Percentiles rank a stretch among this genome's conserved stretches.
Conservation (phyloP, 2,329 filamentous ascomycete species). For the Cercospora citrullina region DNA sequence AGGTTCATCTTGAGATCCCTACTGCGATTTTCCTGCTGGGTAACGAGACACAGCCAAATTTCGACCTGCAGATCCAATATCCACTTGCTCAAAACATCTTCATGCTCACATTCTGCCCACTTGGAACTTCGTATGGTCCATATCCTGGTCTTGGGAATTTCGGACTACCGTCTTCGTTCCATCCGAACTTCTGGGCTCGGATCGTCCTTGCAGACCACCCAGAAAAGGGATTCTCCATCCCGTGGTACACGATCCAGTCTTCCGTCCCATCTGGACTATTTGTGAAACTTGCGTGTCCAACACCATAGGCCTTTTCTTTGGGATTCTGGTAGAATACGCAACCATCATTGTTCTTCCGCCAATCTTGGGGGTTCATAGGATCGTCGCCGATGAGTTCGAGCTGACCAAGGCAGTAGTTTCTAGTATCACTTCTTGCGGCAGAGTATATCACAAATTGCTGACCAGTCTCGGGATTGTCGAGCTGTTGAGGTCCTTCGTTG, state of each 20-base stretch:
- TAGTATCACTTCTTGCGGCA: constrained; percentile 53
- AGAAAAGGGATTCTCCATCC: constrained; percentile 50
- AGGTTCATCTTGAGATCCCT: neutral
- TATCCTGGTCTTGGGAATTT: constrained; percentile 52
- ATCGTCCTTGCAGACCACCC: constrained; percentile 53
- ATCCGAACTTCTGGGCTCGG: constrained; percentile 51
- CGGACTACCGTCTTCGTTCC: constrained; percentile 51
- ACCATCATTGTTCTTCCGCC: constrained; percentile 50
- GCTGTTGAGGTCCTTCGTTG: constrained; percentile 55
- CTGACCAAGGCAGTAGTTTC: constrained; percentile 56
- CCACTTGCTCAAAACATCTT: constrained; percentile 28
- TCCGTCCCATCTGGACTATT: constrained; percentile 51
- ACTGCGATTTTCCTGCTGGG: neutral
- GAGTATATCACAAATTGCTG: constrained; percentile 54
- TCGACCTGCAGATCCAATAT: neutral
- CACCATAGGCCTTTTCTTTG: constrained; percentile 47
- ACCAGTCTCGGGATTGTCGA: constrained; percentile 49
- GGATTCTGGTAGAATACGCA: constrained; percentile 55
- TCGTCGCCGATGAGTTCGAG: constrained; percentile 52
- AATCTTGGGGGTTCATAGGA: constrained; percentile 52
- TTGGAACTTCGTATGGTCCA: constrained; percentile 48
- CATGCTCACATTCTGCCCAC: constrained; percentile 48
- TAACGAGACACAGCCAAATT: neutral
- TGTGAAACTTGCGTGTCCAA: constrained; percentile 54
- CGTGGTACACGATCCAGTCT: constrained; percentile 57